These are phyloP conservation scores for Aspergillus viridinutans DNA, from an alignment of 2,329 filamentous ascomycete genomes.

Conservation along the genomic window DNA sequence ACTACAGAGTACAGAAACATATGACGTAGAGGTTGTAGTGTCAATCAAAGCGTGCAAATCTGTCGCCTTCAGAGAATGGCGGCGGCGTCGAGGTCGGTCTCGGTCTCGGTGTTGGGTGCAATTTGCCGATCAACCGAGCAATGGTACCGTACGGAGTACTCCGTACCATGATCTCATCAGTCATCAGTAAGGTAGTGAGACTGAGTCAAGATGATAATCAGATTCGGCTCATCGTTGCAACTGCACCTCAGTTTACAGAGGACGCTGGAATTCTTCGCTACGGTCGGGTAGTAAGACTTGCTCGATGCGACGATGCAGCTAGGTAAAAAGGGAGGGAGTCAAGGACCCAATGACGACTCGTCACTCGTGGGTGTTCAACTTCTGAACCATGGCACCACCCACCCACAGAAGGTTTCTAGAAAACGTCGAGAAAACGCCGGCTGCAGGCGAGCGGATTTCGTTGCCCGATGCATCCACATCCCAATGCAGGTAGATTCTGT, in stretches of 20 bases:
- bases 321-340: not conserved
- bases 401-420: constrained; percentile 29
- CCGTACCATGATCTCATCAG: not conserved
- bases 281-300: not conserved
- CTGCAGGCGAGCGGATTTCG: constrained; percentile 1
- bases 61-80: constrained; percentile 16
- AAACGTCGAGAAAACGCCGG: constrained; percentile 27
- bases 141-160: not conserved
- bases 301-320: constrained; percentile 8
- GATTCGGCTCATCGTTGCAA: not conserved
- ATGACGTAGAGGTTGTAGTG: constrained; percentile 1
- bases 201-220: not conserved
- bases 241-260: not conserved
- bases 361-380: constrained; percentile 3
- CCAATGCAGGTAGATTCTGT: constrained; percentile 1
- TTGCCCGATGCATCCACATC: not conserved
- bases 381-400: not conserved
- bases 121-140: not conserved
- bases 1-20: not conserved
- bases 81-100: not conserved
- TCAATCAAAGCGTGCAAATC: not conserved
- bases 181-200: not conserved
- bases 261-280: not conserved
- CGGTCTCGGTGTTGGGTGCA: not conserved
- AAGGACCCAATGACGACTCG: constrained; percentile 17